phyloP scores from a whole-genome alignment of 495 filamentous ascomycete genomes.

The Hypoxylon fragiforme region DNA sequence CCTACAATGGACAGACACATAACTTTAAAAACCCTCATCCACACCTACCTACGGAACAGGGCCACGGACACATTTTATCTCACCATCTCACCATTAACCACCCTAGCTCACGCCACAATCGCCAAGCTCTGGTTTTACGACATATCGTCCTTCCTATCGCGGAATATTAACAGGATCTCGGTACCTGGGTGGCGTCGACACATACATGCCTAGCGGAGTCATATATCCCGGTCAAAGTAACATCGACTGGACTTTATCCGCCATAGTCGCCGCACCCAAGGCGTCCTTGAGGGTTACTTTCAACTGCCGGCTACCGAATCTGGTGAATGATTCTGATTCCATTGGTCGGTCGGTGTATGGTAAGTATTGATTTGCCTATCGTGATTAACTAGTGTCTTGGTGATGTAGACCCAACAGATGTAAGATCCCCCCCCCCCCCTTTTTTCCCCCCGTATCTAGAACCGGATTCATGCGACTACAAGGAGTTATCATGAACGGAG shows the following conservation, averaged over 20 bases:
- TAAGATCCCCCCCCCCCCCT: no score
- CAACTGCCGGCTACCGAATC: constrained; percentile 2
- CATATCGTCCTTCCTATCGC: constrained; percentile 2
- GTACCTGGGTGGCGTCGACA: not conserved
- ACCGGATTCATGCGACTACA: no score
- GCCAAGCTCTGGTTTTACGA: no score
- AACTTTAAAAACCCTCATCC: no score
- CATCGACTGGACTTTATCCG: constrained; percentile 26
- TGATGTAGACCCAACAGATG: not conserved
- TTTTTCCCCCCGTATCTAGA: no score
- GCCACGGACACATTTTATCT: no score
- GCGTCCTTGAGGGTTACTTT: constrained; percentile 1
- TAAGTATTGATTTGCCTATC: not conserved
- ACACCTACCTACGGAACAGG: no score
- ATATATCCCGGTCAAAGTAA: constrained; percentile 11
- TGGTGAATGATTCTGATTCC: not conserved
- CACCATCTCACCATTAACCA: no score
- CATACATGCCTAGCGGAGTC: constrained; percentile 2
- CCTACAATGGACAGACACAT: no score
- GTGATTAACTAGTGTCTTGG: not conserved
- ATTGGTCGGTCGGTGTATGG: constrained; percentile 10
- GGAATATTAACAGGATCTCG: constrained; percentile 2
- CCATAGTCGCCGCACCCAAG: not conserved
- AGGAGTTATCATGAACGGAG: no score
- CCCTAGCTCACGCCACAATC: no score